These are phyloP conservation scores for Linnemannia schmuckeri DNA, from an alignment of 192 early-diverging fungal genomes.

Conservation along the genomic window DNA sequence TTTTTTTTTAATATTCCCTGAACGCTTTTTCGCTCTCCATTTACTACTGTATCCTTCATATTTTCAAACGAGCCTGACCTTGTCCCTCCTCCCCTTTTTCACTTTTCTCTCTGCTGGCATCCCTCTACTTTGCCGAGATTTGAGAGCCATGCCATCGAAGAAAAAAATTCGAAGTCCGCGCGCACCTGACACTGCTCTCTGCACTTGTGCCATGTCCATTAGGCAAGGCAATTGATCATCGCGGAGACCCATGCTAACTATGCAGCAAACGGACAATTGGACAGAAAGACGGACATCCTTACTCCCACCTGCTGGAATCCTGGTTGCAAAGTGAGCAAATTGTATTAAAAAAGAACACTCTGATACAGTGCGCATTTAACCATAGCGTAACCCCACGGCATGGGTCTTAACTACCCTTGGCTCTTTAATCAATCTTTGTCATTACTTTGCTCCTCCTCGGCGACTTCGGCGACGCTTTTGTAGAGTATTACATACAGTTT, in stretches of 20 bases:
- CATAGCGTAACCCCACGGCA: too few species aligned
- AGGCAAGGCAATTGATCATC: neutral
- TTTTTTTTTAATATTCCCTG: neutral
- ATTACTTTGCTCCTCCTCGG: neutral
- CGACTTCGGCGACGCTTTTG: neutral
- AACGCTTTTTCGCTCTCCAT: neutral
- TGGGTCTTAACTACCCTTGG: too few species aligned
- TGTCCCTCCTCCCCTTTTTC: too few species aligned
- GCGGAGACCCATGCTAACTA: neutral
- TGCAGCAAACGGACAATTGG: too few species aligned
- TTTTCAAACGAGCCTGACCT: neutral
- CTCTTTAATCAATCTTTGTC: neutral
- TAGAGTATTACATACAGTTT: neutral
- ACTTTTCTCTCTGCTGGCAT: neutral
- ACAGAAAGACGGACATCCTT: too few species aligned
- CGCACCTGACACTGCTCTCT: too few species aligned
- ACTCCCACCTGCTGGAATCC: too few species aligned
- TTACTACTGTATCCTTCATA: too few species aligned
- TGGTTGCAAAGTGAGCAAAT: too few species aligned
- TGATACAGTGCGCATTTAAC: too few species aligned
- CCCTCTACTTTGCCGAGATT: neutral
- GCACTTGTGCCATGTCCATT: too few species aligned
- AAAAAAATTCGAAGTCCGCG: neutral
- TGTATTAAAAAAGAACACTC: too few species aligned
- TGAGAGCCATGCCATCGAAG: neutral